Conservation (phyloP, 2,329 filamentous ascomycete genomes). For the Clonostachys solani region DNA sequence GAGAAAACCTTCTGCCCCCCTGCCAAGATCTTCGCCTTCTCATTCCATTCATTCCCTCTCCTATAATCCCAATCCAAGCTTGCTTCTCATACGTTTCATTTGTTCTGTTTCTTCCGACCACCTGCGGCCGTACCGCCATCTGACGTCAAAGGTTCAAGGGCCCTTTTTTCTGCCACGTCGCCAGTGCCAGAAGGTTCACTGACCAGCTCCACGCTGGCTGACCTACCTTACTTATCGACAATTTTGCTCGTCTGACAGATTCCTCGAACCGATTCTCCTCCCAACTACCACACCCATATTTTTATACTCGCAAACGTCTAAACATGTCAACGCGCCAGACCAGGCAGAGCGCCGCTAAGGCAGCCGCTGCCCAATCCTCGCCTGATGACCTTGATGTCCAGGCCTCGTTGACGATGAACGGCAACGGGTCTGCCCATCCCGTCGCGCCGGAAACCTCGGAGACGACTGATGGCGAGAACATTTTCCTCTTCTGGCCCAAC, state of each 20-base stretch:
- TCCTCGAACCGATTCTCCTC: neutral
- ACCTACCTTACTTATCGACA: too few relatives aligned
- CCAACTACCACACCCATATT: neutral
- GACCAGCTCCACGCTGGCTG: too few relatives aligned
- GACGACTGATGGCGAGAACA: constrained; percentile 57
- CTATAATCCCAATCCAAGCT: too few relatives aligned
- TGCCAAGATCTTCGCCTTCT: too few relatives aligned
- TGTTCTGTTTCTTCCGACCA: too few relatives aligned
- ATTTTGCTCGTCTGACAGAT: neutral
- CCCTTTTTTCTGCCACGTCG: too few relatives aligned
- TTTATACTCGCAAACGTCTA: constrained; percentile 2
- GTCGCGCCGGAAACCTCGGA: constrained; percentile 25
- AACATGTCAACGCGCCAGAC: constrained; percentile 33
- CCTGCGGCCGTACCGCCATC: too few relatives aligned
- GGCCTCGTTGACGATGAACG: constrained; percentile 28
- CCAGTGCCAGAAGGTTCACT: too few relatives aligned
- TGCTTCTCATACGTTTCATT: too few relatives aligned
- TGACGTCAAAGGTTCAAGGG: too few relatives aligned
- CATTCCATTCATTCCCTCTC: too few relatives aligned
- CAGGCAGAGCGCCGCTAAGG: constrained; percentile 29
- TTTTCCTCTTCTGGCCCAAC: constrained; percentile 79
- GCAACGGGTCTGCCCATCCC: constrained; percentile 34
- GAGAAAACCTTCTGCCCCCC: too few relatives aligned
- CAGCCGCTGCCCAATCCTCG: constrained; percentile 16
- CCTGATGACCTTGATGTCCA: constrained; percentile 16